phyloP scores from a whole-genome alignment of 2,329 filamentous ascomycete genomes.

The Colletotrichum sp. region DNA sequence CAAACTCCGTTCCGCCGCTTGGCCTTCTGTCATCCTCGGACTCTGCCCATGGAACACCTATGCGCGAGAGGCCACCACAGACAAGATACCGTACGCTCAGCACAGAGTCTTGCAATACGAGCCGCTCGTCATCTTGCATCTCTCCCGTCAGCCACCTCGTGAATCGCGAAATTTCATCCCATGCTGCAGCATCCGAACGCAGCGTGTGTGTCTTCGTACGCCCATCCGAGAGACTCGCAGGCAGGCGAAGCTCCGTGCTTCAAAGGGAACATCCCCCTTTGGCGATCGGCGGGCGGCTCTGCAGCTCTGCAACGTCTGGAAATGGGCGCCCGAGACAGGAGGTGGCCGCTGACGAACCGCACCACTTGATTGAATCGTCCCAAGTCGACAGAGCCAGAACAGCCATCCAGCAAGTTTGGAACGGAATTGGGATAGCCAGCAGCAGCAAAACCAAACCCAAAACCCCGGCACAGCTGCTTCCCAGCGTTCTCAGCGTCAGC shows the following conservation, averaged over 20 bases:
- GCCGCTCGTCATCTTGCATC: not conserved
- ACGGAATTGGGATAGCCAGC: not conserved
- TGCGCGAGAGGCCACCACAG: not conserved
- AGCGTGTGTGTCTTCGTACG: not conserved
- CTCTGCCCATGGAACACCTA: not conserved
- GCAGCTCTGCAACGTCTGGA: not conserved
- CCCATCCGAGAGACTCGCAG: not conserved
- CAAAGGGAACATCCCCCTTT: not conserved
- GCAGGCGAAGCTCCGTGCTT: not conserved
- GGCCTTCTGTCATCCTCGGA: not conserved
- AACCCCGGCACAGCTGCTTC: not conserved
- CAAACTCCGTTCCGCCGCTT: constrained; percentile 1
- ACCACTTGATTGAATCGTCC: not conserved
- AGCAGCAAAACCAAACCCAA: not conserved
- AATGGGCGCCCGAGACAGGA: not conserved
- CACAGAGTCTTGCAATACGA: not conserved
- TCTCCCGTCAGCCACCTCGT: not conserved
- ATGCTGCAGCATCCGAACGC: not conserved
- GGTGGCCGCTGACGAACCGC: not conserved
- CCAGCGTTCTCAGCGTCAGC: not conserved
- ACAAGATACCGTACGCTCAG: not conserved
- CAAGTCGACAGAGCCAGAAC: not conserved
- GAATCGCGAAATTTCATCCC: not conserved
- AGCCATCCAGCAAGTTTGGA: not conserved
- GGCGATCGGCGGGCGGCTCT: not conserved